Evolutionary conservation across 441 rosid species (phyloP), one percentile per base, ranked within the genome.

Genomic region (Syzygium malaccense): DNA sequence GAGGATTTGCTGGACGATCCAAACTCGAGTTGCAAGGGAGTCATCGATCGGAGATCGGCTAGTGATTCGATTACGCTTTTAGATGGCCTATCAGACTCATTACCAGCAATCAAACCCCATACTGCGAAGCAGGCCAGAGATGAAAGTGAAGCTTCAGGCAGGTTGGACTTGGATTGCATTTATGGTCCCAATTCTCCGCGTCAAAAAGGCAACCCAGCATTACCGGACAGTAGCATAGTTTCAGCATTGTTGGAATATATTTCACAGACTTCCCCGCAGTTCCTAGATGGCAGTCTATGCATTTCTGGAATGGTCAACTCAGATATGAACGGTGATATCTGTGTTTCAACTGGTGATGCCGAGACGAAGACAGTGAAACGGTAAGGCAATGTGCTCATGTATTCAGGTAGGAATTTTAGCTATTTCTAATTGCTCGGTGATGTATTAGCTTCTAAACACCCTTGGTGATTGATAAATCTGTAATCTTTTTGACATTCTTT

Each of bases 141-240:
- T 78, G 87, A 48, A 55, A 49, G 37, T 62, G 94, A 93, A 88
- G 80, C 90, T 88, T 86, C 91, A 88, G 90, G 92, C 14, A 93
- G 88, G 87, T 89, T 95, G 93, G 95, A 95, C 90, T 93, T 96
- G 45, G 92, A 93, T 90, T 95, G 93, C 89, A 86, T 93, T 2
- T 96, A 96, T 87, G 98, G 98, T 90, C 98, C 98, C n/a, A 95
- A 94, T 91, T 96, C 98, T 26, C 98, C 98, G 37, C 92, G 98
- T 89, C 92, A 88, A 84, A 95, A 85, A 90, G 91, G 91, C 86
- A 93, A 88, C 86, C 86, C 92, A n/a, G 90, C 92, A 89, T 90
- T 94, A 89, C 91, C 96, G 18, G 94, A 91, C 84, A 93, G 90
- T 89, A 92, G 95, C 89, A 89, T 95, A 62, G 96, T 91, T 87